Base-by-base conservation (phyloP, 164 flowering plant species). In the Chimonanthus salicifolius region DNA sequence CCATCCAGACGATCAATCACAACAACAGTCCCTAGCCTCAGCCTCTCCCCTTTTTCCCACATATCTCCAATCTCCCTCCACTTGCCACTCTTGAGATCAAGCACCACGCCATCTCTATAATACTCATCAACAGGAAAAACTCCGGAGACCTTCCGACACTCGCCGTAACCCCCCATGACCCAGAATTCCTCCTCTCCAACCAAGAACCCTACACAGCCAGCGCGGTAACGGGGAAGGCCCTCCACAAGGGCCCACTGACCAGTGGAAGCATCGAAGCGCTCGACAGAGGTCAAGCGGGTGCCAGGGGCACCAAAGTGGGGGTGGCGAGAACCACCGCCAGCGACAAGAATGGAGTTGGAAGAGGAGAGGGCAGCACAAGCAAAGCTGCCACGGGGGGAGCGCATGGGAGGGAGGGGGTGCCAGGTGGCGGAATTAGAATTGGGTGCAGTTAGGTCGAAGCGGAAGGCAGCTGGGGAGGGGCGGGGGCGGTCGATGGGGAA, bases 151-250 rank as follows among this genome's bases (percentile, higher is more conserved):
- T 88, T 92, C 83, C 94, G 86, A 43, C 88, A 85, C 54, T 85
- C 93, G 0, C 98, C 97, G 67, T 95, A 95, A 64, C 99, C 99
- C 3, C 99, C 99, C 98, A 92, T 90, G 70, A 95, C 99, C 99
- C 96, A 90, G 74, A 95, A 90, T 83, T 92, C 97, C 80, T 75
- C 82, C 62, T 83, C 85, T 68, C 92, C 88, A 5, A 81, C 79
- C 72, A 85, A 67, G 71, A 93, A 90, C 75, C 99, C 99, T 5
- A 83, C 90, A 71, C 99, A 93, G 15, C 99, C 99, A 0, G 99
- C 99, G 16, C 98, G 79, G 64, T 82, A 82, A 60, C 84, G 73
- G 6, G 99, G 98, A 84, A 93, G 74, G 21, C 86, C 90, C 50
- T 88, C 92, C 7, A 65, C 78, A 6, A 79, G 84, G 64, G 81